Base-by-base conservation (phyloP, 192 early-diverging fungal species). In the Umbelopsis sp. region DNA sequence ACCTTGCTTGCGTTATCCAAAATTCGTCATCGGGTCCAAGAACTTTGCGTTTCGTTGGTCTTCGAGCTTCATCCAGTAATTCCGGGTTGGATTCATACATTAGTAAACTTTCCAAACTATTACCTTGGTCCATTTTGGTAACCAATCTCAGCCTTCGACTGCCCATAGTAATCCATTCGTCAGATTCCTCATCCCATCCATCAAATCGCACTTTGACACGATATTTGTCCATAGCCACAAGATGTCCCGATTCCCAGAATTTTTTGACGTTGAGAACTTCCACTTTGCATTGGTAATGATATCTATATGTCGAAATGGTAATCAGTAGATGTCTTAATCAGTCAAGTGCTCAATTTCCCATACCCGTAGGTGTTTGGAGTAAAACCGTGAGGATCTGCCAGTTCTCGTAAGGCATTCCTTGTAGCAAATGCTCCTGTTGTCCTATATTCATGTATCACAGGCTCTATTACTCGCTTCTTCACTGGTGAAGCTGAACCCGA, bases 391-490 rank as follows among this genome's bases (percentile, higher is more conserved):
- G 77, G 68, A 8, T 76, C 66, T 14, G 77, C 69, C 3, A 86
- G 73, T 14, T 84, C 74, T 31, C 72, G 75, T 43, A 80, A 77
- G 0, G 85, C 81, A 26, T 77, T 78, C n/a, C 82, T 67, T 10
- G 85, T 84, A 0, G 80, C 79, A 69, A 86, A 86, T 2, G 84
- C 84, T 7, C 84, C 84, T 25, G 84, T 86, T 4, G 82, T 86
- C 16, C 78, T 70, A 36, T 78, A 86, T 0, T 69, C 44, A 38
- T 51, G 47, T 0, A 49, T n/a, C 21, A 14, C 44, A 3, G 56
- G 56, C 3, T 49, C 47, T n/a, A 34, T 16, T 34, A 14, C 31
- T 26, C 20, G 26, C 26, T 62, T 62, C 12, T n/a, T 14, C 17
- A 17, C 6, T 34, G 26, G 56, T 7, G 14, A 22, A 34, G 56